Evolutionary conservation across 2,329 filamentous ascomycete genomes (phyloP).

Genomic region (Diatrype stigma): DNA sequence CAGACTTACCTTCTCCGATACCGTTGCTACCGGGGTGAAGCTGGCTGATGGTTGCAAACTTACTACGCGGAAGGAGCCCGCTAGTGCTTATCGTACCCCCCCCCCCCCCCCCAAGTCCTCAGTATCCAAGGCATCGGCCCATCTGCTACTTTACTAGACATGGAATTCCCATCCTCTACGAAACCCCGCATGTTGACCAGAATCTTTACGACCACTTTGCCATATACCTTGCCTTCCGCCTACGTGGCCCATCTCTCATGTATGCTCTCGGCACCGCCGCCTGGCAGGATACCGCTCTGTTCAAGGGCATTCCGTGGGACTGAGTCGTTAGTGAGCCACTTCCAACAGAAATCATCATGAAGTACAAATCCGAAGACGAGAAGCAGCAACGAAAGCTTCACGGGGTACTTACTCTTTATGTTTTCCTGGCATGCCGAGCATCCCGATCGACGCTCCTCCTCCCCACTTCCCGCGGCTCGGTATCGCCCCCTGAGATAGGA

Average conservation of each 20-base stretch:
- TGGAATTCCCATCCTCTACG: constrained; percentile 28
- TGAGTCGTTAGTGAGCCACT: constrained; percentile 18
- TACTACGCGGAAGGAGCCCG: constrained; percentile 26
- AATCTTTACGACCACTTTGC: constrained; percentile 24
- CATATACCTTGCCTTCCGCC: constrained; percentile 18
- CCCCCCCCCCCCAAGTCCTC: constrained; percentile 29
- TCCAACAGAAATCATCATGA: constrained; percentile 12
- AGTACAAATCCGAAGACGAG: constrained; percentile 6
- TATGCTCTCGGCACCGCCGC: constrained; percentile 18
- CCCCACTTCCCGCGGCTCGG: no score
- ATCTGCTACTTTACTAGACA: constrained; percentile 23
- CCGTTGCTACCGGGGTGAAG: constrained; percentile 39
- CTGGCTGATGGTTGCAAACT: constrained; percentile 22
- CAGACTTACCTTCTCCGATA: constrained; percentile 10
- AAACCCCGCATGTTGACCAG: constrained; percentile 23
- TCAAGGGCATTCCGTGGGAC: constrained; percentile 20
- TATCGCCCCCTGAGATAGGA: no score
- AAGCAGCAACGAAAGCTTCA: constrained; percentile 12
- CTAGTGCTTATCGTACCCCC: constrained; percentile 28
- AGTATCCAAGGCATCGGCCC: constrained; percentile 32
- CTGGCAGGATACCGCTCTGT: constrained; percentile 15
- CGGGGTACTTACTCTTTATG: constrained; percentile 18
- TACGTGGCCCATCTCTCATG: constrained; percentile 21
- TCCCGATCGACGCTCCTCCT: constrained; percentile 16
- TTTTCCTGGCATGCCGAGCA: constrained; percentile 16